Evolutionary conservation across 495 filamentous ascomycete species (phyloP), one percentile per base, ranked within the genome.

Genomic region (Hyaloscypha variabilis): DNA sequence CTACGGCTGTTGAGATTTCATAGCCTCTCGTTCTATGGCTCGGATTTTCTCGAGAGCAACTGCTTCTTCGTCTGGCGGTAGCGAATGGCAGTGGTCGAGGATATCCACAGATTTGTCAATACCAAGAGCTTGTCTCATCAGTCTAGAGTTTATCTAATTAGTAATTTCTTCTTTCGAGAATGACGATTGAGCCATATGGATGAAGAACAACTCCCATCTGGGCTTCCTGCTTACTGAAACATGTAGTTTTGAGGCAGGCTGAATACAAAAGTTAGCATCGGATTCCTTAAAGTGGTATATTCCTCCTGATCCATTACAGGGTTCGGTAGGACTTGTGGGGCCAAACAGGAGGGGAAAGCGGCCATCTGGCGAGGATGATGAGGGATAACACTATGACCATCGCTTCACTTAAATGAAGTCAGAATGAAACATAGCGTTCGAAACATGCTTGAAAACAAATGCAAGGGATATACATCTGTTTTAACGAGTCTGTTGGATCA

Each of bases 191-290:
- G 2, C 39, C 14, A 19, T 17, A 17, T 46, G 17, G 13, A 17
- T 46, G 39, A 46, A 46, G 17, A 3, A 46, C 13, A 3, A 46
- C 13, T 46, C 11, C 31, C 39, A 46, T 3, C 39, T 46, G 39
- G 39, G 13, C 39, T 46, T 46, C 17, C 19, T 46, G 39, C 39
- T 46, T 46, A 46, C 39, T 73, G 67, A 82, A 97, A 97, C 95
- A 99, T 97, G 82, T 96, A 92, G 69, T 89, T 93, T 80, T 97
- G 95, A 0, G 94, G 95, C 53, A 91, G 79, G 73, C 94, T 94
- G 66, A 51, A 21, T 17, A 54, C 51, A 54, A 6, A 46, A 3
- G 39, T 46, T 46, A 46, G 39, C 39, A 4, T 46, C 39, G 19
- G 2, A 4, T 46, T 46, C 6, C 19, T 3, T 24, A 36, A 39